A percentile compares a stretch with the other conserved stretches of the same genome.
Conservation (phyloP, 2,329 filamentous ascomycete species). For the Paraconiothyrium brasiliense region DNA sequence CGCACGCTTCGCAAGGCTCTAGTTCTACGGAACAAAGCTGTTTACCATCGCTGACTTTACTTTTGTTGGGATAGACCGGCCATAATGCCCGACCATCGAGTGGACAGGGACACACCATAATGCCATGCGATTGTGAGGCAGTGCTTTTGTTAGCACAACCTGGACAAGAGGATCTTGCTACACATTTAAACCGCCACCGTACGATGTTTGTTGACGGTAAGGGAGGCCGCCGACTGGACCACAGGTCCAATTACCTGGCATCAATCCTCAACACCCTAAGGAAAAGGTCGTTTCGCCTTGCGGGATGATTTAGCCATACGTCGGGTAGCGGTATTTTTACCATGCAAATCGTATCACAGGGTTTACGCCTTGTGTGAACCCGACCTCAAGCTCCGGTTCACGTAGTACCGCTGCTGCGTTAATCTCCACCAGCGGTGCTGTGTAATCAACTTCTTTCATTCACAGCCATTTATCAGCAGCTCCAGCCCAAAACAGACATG, state of each 20-base stretch:
- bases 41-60: background rate
- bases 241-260: background rate
- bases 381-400: background rate
- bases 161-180: background rate
- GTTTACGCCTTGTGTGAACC: background rate
- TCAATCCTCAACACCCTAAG: background rate
- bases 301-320: background rate
- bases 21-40: background rate
- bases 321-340: background rate
- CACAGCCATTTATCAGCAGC: too few relatives aligned
- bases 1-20: background rate
- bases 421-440: too few relatives aligned
- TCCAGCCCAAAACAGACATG: too few relatives aligned
- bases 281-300: too few relatives aligned
- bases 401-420: background rate
- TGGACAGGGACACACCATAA: background rate
- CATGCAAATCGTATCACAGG: background rate
- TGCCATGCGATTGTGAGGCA: background rate
- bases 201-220: background rate
- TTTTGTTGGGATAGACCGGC: background rate
- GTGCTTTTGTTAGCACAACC: background rate
- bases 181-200: background rate
- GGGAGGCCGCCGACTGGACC: background rate
- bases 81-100: background rate
- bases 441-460: too few relatives aligned